phyloP scores from a whole-genome alignment of 805 yeast species.

The Cyberlindnera sargentensis region DNA sequence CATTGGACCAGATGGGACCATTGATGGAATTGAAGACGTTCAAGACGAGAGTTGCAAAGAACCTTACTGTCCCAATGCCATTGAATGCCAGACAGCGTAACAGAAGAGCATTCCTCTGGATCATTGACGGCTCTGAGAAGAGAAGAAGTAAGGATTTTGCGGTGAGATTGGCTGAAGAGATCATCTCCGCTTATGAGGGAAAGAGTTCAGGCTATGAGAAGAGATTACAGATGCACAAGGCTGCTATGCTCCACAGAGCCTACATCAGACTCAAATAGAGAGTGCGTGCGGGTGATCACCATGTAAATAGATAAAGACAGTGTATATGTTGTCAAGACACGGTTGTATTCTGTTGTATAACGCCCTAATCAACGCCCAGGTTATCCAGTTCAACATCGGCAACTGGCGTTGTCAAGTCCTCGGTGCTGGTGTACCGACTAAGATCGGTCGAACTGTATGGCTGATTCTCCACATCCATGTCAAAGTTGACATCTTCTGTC shows the following conservation, averaged over 20 bases:
- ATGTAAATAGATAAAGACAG: too few species aligned
- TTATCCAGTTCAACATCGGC: constrained; percentile 10
- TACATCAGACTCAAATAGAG: constrained; percentile 39
- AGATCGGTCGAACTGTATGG: constrained; percentile 15
- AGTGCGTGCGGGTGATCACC: not conserved
- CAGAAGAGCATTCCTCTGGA: constrained; percentile 87
- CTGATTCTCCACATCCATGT: constrained; percentile 17
- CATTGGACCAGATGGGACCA: constrained; percentile 80
- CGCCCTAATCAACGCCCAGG: constrained; percentile 16
- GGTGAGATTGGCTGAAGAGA: constrained; percentile 88
- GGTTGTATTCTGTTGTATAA: not conserved
- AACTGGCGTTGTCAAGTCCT: constrained; percentile 11
- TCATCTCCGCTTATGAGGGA: constrained; percentile 69
- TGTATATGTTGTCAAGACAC: too few species aligned
- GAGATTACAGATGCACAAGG: constrained; percentile 73
- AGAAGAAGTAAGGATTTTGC: constrained; percentile 75
- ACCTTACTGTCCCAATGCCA: constrained; percentile 75
- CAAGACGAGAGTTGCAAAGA: constrained; percentile 83
- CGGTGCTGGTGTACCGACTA: constrained; percentile 19
- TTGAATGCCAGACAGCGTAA: constrained; percentile 74
- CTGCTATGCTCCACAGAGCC: constrained; percentile 85
- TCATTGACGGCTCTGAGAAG: constrained; percentile 74
- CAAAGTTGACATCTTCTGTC: constrained; percentile 18
- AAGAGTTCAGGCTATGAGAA: constrained; percentile 79
- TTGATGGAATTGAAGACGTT: constrained; percentile 68